phyloP scores from a whole-genome alignment of 371 early-diverging fungal genomes.

The Enteropsectra breve region DNA sequence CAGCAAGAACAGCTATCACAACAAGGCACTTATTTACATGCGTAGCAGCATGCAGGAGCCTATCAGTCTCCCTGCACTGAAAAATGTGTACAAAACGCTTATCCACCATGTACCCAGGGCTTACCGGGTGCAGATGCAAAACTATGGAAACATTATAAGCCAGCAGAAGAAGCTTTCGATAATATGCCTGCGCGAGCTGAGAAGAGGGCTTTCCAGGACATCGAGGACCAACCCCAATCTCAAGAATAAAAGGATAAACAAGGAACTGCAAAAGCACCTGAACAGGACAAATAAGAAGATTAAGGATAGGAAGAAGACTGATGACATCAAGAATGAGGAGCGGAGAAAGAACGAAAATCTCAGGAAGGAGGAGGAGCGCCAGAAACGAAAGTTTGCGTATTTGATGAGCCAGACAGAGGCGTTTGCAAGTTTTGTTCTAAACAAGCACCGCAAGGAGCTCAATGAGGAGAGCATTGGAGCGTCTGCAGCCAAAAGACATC shows the following conservation, averaged over 20 bases:
- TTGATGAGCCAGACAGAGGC: slow-evolving; percentile 87
- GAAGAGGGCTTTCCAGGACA: slow-evolving; percentile 54
- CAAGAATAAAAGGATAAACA: slow-evolving; percentile 55
- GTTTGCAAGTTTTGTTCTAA: slow-evolving; percentile 79
- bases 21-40: too few species aligned
- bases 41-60: too few species aligned
- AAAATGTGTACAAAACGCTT: neutral
- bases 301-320: slow-evolving; percentile 73
- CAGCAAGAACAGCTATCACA: too few species aligned
- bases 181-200: slow-evolving; percentile 55
- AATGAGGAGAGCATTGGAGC: slow-evolving; percentile 10
- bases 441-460: slow-evolving; percentile 36
- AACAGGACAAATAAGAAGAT: slow-evolving; percentile 45
- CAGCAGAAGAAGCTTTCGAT: slow-evolving; percentile 51
- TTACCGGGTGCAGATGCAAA: neutral
- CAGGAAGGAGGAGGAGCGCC: slow-evolving; percentile 72
- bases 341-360: slow-evolving; percentile 72
- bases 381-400: slow-evolving; percentile 83
- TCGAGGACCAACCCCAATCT: slow-evolving; percentile 54
- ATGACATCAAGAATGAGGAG: slow-evolving; percentile 71
- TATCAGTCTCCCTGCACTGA: too few species aligned
- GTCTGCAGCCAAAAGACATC: slow-evolving; percentile 11
- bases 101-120: neutral
- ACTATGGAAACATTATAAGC: slow-evolving; percentile 7
- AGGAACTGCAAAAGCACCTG: slow-evolving; percentile 45